Conservation (phyloP, 1,139 yeast genomes). For the Tardiomyces depauwii region DNA sequence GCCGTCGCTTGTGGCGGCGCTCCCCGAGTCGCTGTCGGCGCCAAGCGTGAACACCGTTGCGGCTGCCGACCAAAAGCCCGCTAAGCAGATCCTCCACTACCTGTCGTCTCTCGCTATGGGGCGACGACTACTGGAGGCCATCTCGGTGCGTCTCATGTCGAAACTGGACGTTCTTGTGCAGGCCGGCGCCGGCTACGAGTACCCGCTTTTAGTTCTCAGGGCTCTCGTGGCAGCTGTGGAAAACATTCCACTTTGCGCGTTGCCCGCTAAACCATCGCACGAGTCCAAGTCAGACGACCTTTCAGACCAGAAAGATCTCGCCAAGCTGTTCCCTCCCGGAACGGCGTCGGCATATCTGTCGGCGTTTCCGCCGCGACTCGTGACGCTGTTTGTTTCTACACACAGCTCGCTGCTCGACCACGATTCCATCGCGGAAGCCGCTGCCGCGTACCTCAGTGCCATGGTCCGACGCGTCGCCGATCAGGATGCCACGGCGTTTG, state of each 20-base stretch:
- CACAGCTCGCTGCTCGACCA: background rate
- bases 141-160: background rate
- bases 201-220: background rate
- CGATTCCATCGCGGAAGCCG: background rate
- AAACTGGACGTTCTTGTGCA: background rate
- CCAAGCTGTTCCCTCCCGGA: background rate
- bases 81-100: background rate
- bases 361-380: background rate
- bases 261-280: background rate
- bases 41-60: background rate
- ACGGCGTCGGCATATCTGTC: background rate
- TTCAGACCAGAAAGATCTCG: background rate
- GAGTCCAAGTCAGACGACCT: background rate
- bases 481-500: background rate
- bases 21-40: constrained; percentile 25
- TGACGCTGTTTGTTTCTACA: background rate
- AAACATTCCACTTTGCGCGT: background rate
- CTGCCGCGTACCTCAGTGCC: background rate
- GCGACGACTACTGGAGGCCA: background rate
- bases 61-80: background rate
- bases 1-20: constrained; percentile 43
- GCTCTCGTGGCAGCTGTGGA: background rate
- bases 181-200: background rate
- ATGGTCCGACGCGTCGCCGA: background rate
- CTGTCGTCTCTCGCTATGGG: background rate